Evolutionary conservation across 805 yeast genomes (phyloP).

Genomic region (Suhomyces emberorum): DNA sequence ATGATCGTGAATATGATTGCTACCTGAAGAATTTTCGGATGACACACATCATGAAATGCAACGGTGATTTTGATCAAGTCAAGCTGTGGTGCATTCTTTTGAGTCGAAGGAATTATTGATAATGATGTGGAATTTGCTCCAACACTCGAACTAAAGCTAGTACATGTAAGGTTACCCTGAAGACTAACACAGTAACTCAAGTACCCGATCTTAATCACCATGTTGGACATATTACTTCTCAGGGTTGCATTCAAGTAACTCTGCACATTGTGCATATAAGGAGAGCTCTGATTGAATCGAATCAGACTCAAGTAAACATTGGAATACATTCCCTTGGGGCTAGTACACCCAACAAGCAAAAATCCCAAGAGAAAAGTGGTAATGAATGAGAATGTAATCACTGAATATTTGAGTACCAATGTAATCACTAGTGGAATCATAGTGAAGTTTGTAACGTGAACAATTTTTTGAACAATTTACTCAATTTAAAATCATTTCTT

Average conservation of each 20-base stretch:
- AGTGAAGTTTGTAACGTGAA: no score
- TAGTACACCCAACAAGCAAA: constrained; percentile 54
- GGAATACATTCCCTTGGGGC: constrained; percentile 38
- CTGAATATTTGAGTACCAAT: constrained; percentile 35
- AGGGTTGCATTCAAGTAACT: constrained; percentile 31
- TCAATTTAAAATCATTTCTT: no score
- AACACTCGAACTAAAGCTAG: constrained; percentile 25
- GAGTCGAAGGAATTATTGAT: constrained; percentile 26
- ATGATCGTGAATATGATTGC: constrained; percentile 43
- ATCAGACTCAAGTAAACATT: constrained; percentile 50
- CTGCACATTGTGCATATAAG: constrained; percentile 39
- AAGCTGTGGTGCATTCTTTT: constrained; percentile 20
- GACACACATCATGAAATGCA: constrained; percentile 45
- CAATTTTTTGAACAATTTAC: no score
- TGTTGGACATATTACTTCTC: constrained; percentile 30
- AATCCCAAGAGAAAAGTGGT: constrained; percentile 51
- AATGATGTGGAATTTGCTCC: constrained; percentile 26
- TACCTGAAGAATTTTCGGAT: constrained; percentile 53
- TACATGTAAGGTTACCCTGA: constrained; percentile 32
- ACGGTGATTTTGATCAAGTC: constrained; percentile 48
- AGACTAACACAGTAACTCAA: constrained; percentile 52
- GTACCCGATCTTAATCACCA: constrained; percentile 53
- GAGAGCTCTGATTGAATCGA: constrained; percentile 45
- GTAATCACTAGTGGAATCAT: background rate
- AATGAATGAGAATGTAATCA: constrained; percentile 43